A percentile compares a stretch with the other conserved stretches of the same genome.
Conservation (phyloP, 768 basidiomycete species). For the Pulveroboletus ravenelii region DNA sequence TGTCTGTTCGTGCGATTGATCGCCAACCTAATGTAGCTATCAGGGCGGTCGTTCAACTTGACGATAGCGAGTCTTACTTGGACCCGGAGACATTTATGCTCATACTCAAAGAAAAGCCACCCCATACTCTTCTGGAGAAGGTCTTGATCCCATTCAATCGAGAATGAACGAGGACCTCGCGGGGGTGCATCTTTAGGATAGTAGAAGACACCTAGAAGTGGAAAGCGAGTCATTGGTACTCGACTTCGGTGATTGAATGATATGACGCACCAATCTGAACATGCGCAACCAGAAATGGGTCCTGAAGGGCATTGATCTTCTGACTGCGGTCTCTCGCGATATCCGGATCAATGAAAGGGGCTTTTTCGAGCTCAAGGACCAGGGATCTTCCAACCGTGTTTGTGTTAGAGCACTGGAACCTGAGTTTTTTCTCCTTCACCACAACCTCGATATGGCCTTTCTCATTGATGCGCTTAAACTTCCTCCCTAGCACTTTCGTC, state of each 20-base stretch:
- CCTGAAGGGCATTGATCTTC: slow-evolving; percentile 41
- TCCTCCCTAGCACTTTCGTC: slow-evolving; percentile 33
- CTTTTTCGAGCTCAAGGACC: slow-evolving; percentile 43
- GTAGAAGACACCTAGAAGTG: slow-evolving; percentile 25
- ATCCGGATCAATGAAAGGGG: slow-evolving; percentile 51
- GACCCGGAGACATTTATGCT: slow-evolving; percentile 61
- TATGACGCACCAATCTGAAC: slow-evolving; percentile 61
- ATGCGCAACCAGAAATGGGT: slow-evolving; percentile 50
- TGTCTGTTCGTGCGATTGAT: slow-evolving; percentile 45
- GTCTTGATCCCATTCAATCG: slow-evolving; percentile 63
- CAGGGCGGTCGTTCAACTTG: background rate
- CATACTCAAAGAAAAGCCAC: slow-evolving; percentile 60
- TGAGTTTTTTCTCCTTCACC: slow-evolving; percentile 39
- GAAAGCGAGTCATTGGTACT: background rate
- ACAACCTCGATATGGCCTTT: slow-evolving; percentile 36
- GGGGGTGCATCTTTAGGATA: slow-evolving; percentile 20
- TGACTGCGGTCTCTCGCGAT: slow-evolving; percentile 45
- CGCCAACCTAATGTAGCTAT: slow-evolving; percentile 47
- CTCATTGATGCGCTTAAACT: slow-evolving; percentile 43
- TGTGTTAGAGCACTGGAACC: slow-evolving; percentile 13
- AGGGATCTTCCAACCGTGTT: slow-evolving; percentile 10
- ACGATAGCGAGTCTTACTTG: slow-evolving; percentile 37
- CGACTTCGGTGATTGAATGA: background rate
- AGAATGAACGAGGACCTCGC: slow-evolving; percentile 49
- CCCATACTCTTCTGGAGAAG: slow-evolving; percentile 45